A percentile compares a stretch with the other conserved stretches of the same genome.
Evolutionary conservation across 2,329 filamentous ascomycete species (phyloP).

Genomic region (Trichoderma hamatum): DNA sequence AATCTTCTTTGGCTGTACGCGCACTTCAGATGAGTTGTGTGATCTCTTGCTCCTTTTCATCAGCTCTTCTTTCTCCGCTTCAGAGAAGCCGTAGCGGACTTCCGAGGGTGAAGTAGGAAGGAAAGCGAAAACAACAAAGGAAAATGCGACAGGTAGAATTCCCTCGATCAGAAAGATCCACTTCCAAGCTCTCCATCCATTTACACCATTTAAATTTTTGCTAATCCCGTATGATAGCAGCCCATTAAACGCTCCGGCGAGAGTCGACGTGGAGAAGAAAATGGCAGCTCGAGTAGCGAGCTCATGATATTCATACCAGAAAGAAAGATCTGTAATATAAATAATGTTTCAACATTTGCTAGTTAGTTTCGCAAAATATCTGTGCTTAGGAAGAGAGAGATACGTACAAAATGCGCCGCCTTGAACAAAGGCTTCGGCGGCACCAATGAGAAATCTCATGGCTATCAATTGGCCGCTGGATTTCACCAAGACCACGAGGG

Average conservation of each 20-base stretch:
- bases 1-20: background rate
- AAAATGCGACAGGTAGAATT: background rate
- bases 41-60: background rate
- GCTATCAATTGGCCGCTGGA: background rate
- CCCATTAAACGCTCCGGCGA: background rate
- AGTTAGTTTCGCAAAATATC: background rate
- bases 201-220: background rate
- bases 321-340: background rate
- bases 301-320: background rate
- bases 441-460: background rate
- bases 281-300: background rate
- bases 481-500: background rate
- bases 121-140: background rate
- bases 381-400: accelerated
- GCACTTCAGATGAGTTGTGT: background rate
- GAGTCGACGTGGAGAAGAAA: background rate
- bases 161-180: background rate
- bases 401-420: background rate
- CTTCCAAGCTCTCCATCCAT: background rate
- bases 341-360: background rate
- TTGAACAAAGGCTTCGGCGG: background rate
- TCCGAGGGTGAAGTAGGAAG: background rate
- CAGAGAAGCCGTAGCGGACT: background rate
- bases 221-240: background rate
- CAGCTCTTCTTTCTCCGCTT: background rate